phyloP scores from a whole-genome alignment of 164 flowering plant species.

The Vitis amurensis region DNA sequence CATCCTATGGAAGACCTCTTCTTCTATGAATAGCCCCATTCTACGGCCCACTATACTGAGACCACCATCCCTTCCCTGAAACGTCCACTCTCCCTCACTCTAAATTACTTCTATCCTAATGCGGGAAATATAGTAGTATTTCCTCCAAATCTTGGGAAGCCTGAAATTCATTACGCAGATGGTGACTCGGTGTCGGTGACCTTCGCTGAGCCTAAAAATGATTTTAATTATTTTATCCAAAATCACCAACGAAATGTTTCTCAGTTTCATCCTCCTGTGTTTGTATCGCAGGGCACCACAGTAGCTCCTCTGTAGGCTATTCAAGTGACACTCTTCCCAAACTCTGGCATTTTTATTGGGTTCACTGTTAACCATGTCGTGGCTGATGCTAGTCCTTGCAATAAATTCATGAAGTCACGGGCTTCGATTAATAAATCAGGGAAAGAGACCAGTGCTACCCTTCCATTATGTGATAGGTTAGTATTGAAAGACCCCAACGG shows the following conservation, averaged over 20 bases:
- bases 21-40: constrained; percentile 32
- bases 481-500: constrained; percentile 5
- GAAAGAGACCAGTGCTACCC: neutral
- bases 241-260: constrained; percentile 14
- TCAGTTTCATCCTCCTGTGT: constrained; percentile 17
- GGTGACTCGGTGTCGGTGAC: constrained; percentile 36
- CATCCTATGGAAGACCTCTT: constrained; percentile 18
- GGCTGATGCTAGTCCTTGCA: constrained; percentile 3
- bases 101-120: constrained; percentile 40
- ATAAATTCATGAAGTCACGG: constrained; percentile 21
- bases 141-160: constrained; percentile 23
- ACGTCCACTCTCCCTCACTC: constrained; percentile 41
- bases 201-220: constrained; percentile 27
- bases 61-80: constrained; percentile 33
- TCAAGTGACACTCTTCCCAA: constrained; percentile 16
- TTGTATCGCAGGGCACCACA: too few species aligned
- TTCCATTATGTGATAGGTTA: constrained; percentile 9
- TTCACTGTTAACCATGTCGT: constrained; percentile 8
- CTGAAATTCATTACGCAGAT: constrained; percentile 23
- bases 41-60: constrained; percentile 21
- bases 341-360: constrained; percentile 24
- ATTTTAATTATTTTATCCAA: constrained; percentile 22
- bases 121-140: constrained; percentile 22
- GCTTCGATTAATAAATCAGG: constrained; percentile 7
- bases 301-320: neutral